Percentiles rank a stretch among this genome's conserved stretches.
These are phyloP conservation scores for Pulveroboletus ravenelii DNA, from an alignment of 768 basidiomycete species.

Conservation along the genomic window DNA sequence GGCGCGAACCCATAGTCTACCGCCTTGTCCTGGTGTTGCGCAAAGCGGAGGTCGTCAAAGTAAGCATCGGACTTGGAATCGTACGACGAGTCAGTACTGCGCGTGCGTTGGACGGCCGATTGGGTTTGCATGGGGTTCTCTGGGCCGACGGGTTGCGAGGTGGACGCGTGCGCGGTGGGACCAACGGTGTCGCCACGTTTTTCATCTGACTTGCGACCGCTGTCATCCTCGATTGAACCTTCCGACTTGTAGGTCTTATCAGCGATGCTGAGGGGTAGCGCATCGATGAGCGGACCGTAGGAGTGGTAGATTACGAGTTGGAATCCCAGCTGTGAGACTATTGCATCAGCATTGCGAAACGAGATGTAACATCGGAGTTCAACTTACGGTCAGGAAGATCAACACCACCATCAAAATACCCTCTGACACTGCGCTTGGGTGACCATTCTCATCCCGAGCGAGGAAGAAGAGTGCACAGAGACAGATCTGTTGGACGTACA, in stretches of 20 bases:
- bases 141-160: neutral
- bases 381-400: conserved; percentile 72
- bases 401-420: conserved; percentile 83
- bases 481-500: conserved; percentile 89
- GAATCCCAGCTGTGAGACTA: conserved; percentile 47
- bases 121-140: neutral
- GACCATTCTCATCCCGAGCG: conserved; percentile 47
- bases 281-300: conserved; percentile 69
- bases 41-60: conserved; percentile 20
- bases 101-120: neutral
- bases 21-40: conserved; percentile 23
- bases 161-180: conserved; percentile 6
- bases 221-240: neutral
- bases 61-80: conserved; percentile 5
- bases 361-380: neutral
- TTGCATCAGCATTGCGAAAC: neutral
- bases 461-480: conserved; percentile 90
- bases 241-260: conserved; percentile 51
- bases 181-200: conserved; percentile 14
- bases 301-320: conserved; percentile 72
- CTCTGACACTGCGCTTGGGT: conserved; percentile 61
- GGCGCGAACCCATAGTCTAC: conserved; percentile 75
- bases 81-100: neutral
- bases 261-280: conserved; percentile 76
- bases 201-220: conserved; percentile 9